Conservation (phyloP, 306 rosid genomes). For the Myrica gale region DNA sequence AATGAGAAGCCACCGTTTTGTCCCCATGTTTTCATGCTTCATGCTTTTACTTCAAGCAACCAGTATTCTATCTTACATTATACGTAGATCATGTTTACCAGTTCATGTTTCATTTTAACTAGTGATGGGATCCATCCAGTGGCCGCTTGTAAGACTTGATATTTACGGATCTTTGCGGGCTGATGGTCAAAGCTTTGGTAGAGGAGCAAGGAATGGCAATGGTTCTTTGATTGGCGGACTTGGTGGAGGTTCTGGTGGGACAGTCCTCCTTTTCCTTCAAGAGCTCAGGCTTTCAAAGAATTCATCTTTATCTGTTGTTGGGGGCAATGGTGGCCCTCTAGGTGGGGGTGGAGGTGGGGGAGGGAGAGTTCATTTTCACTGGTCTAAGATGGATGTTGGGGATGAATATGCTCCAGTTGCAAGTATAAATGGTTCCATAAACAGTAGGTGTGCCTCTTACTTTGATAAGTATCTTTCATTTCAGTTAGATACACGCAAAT, state of each 20-base stretch:
- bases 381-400: conserved; percentile 75
- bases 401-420: conserved; percentile 90
- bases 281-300: conserved; percentile 66
- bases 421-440: conserved; percentile 66
- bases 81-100: conserved; percentile 12
- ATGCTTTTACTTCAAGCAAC: conserved; percentile 20
- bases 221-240: conserved; percentile 78
- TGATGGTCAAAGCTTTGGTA: conserved; percentile 81
- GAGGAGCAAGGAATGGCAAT: conserved; percentile 45
- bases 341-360: conserved; percentile 99
- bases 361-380: conserved; percentile 97
- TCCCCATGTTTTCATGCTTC: conserved; percentile 4
- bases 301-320: conserved; percentile 76
- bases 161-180: conserved; percentile 80
- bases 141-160: conserved; percentile 83
- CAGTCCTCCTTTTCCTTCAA: conserved; percentile 95
- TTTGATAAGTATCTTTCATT: conserved; percentile 6
- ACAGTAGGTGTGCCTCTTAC: conserved; percentile 54
- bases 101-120: conserved; percentile 35
- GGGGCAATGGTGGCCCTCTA: conserved; percentile 83
- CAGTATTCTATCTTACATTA: conserved; percentile 12
- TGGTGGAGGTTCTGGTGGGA: conserved; percentile 99
- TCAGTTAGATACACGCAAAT: neutral
- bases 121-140: conserved; percentile 95
- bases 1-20: neutral